Conservation (phyloP, 2,329 filamentous ascomycete species). For the Aspergillus caelatus region DNA sequence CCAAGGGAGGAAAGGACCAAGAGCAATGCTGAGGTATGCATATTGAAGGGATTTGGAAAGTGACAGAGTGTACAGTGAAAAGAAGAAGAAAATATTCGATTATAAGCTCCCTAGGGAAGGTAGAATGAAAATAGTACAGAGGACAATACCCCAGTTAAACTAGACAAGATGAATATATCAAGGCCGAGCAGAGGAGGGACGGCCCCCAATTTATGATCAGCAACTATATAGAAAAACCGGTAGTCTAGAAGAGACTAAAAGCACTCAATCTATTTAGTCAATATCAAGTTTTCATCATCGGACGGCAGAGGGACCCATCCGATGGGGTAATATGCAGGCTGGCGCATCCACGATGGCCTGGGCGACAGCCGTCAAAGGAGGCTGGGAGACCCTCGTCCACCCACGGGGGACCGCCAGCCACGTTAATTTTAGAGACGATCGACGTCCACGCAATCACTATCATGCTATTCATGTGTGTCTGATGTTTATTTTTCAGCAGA, state of each 20-base stretch:
- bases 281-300: slow-evolving; percentile 18
- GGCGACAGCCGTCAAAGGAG: slow-evolving; percentile 24
- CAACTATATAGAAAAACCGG: neutral
- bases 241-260: slow-evolving; percentile 2
- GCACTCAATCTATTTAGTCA: neutral
- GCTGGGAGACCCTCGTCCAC: slow-evolving; percentile 20
- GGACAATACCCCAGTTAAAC: neutral
- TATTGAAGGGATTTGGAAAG: slow-evolving; percentile 14
- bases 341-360: slow-evolving; percentile 19
- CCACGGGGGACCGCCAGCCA: slow-evolving; percentile 19
- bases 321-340: slow-evolving; percentile 20
- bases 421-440: slow-evolving; percentile 14
- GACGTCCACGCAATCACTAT: slow-evolving; percentile 13
- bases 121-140: neutral
- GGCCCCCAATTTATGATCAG: slow-evolving; percentile 12
- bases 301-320: slow-evolving; percentile 20
- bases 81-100: neutral
- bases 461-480: neutral
- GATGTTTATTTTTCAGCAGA: neutral
- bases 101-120: neutral
- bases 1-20: slow-evolving; percentile 31
- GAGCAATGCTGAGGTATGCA: slow-evolving; percentile 34
- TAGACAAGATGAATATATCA: neutral
- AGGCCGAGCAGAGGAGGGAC: neutral
- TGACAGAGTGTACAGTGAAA: neutral